Conservation (phyloP, 139 green algal genomes). For the Ettlia oleoabundans region DNA sequence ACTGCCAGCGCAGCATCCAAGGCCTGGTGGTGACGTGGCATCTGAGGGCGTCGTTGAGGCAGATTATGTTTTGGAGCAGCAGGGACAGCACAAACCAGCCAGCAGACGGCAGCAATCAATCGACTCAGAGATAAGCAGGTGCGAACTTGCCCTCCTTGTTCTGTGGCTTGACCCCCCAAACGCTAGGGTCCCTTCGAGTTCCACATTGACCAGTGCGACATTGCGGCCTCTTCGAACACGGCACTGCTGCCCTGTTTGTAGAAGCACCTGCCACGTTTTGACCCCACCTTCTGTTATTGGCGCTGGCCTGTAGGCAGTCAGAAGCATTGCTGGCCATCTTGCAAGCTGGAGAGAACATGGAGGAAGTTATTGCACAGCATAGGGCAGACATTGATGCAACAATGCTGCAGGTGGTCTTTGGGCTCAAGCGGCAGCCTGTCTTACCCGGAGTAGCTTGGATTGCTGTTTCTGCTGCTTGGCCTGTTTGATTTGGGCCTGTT, state of each 20-base stretch:
- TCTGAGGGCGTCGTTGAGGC: constrained; percentile 1
- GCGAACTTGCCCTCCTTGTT: too few relatives aligned
- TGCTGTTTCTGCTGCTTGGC: background rate
- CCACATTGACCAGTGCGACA: too few relatives aligned
- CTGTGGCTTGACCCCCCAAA: too few relatives aligned
- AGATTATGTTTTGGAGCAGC: background rate
- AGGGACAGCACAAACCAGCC: background rate
- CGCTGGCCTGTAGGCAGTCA: background rate
- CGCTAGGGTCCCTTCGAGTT: too few relatives aligned
- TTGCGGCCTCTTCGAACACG: too few relatives aligned
- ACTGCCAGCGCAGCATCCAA: too few relatives aligned
- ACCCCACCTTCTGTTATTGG: background rate
- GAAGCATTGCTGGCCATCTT: constrained; percentile 32
- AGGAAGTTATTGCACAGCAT: constrained; percentile 17
- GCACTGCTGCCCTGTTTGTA: background rate
- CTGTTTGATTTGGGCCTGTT: too few relatives aligned
- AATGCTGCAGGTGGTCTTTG: constrained; percentile 21
- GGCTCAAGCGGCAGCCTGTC: too few relatives aligned
- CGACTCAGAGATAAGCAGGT: too few relatives aligned
- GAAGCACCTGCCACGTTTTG: background rate
- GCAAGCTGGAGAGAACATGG: constrained; percentile 23
- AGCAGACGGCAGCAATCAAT: background rate
- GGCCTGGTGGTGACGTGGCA: too few relatives aligned
- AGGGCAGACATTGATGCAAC: constrained; percentile 9
- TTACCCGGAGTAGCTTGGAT: background rate